phyloP scores from a whole-genome alignment of 139 green algal genomes.

The Chlorella ohadii region DNA sequence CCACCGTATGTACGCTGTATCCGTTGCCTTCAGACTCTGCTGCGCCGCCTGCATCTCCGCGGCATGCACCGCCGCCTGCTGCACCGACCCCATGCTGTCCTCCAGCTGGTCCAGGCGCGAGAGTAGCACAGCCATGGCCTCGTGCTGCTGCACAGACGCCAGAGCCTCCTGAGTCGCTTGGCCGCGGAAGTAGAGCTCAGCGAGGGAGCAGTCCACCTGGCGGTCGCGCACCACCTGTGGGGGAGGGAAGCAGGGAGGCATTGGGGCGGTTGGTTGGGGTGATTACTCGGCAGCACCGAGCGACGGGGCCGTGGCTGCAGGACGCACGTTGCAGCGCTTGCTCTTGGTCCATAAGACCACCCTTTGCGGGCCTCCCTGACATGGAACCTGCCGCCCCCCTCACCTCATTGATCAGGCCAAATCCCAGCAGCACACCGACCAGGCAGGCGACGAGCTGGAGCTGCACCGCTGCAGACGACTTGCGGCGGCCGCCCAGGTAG shows the following conservation, averaged over 20 bases:
- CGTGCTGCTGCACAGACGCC: constrained; percentile 16
- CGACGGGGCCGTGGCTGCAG: too few species aligned
- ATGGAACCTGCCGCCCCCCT: not conserved
- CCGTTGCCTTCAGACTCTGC: constrained; percentile 39
- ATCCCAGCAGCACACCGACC: constrained; percentile 56
- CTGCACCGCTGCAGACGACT: constrained; percentile 30
- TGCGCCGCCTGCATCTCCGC: constrained; percentile 51
- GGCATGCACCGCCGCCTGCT: constrained; percentile 25
- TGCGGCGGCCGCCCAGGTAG: constrained; percentile 34
- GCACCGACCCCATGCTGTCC: constrained; percentile 53
- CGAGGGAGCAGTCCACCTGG: constrained; percentile 62
- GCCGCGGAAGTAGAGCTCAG: constrained; percentile 55
- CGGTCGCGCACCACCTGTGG: constrained; percentile 6
- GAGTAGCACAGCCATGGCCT: constrained; percentile 56
- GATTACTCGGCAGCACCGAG: too few species aligned
- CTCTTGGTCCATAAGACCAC: too few species aligned
- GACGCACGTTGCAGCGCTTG: too few species aligned
- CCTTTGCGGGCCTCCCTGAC: too few species aligned
- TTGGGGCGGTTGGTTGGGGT: too few species aligned
- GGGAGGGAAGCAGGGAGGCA: too few species aligned
- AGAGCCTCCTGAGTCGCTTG: constrained; percentile 29
- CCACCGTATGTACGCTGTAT: constrained; percentile 51
- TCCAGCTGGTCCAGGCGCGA: constrained; percentile 63
- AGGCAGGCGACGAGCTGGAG: constrained; percentile 46
- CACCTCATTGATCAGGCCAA: constrained; percentile 44